Evolutionary conservation across 2,329 filamentous ascomycete species (phyloP).

Genomic region (Sporothrix pallida): DNA sequence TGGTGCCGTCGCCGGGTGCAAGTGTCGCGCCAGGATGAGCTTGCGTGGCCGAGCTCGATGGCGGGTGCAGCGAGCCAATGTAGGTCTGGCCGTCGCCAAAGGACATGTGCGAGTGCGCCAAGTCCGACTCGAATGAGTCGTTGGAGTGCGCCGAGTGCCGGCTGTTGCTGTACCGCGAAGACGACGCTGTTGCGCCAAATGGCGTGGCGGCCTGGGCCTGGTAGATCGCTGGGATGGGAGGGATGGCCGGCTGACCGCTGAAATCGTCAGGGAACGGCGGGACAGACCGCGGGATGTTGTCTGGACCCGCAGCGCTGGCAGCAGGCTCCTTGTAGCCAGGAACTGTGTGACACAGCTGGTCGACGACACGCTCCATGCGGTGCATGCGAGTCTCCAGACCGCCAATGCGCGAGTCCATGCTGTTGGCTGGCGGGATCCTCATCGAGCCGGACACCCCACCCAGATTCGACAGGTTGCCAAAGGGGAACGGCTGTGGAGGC

Average conservation of each 20-base stretch:
- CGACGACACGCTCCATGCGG: conserved; percentile 59
- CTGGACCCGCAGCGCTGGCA: conserved; percentile 29
- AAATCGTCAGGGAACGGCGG: not conserved
- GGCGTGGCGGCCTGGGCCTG: conserved; percentile 41
- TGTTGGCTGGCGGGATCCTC: conserved; percentile 63
- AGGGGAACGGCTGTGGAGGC: conserved; percentile 59
- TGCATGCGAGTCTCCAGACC: conserved; percentile 59
- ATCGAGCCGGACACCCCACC: conserved; percentile 44
- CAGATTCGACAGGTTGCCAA: conserved; percentile 48
- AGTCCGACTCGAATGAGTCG: conserved; percentile 36
- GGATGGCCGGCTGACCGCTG: conserved; percentile 29
- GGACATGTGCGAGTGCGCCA: conserved; percentile 49
- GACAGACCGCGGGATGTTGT: conserved; percentile 40
- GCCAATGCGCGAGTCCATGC: conserved; percentile 59
- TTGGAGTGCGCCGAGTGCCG: conserved; percentile 48
- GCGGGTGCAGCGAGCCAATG: conserved; percentile 51
- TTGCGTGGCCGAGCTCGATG: conserved; percentile 45
- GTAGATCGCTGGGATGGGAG: conserved; percentile 44
- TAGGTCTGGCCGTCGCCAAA: conserved; percentile 56
- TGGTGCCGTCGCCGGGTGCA: conserved; percentile 29
- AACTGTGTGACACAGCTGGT: conserved; percentile 55
- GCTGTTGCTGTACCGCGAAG: conserved; percentile 47
- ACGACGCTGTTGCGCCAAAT: conserved; percentile 33
- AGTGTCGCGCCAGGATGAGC: conserved; percentile 28
- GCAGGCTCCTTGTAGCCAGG: conserved; percentile 46